These are phyloP conservation scores for Aspergillus ochraceoroseus DNA, from an alignment of 2,329 filamentous ascomycete genomes.

Conservation along the genomic window DNA sequence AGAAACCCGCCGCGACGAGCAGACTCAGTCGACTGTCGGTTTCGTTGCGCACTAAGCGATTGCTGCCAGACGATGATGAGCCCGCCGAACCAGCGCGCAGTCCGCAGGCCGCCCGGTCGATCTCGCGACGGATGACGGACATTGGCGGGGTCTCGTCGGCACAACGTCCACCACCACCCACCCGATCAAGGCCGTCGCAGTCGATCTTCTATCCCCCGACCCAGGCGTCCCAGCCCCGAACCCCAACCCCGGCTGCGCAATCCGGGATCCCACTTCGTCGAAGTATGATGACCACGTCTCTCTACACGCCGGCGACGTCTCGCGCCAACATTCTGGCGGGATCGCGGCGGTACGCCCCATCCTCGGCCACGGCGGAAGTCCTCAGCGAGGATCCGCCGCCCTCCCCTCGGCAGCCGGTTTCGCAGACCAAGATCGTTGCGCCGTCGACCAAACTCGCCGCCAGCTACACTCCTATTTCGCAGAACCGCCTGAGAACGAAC, in stretches of 20 bases:
- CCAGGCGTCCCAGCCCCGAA: constrained; percentile 28
- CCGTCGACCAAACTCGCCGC: constrained; percentile 35
- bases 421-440: constrained; percentile 32
- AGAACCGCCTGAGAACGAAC: constrained; percentile 35
- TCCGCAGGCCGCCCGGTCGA: constrained; percentile 34
- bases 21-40: constrained; percentile 41
- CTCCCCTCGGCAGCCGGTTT: constrained; percentile 22
- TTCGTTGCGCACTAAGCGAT: constrained; percentile 37
- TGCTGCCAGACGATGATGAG: constrained; percentile 37
- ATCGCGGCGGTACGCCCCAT: constrained; percentile 38
- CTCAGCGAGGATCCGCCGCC: constrained; percentile 21
- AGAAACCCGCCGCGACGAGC: constrained; percentile 29
- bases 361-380: constrained; percentile 22
- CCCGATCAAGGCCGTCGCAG: constrained; percentile 26
- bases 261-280: constrained; percentile 38
- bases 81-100: constrained; percentile 28
- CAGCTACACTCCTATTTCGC: constrained; percentile 39
- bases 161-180: constrained; percentile 30
- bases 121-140: constrained; percentile 44
- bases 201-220: constrained; percentile 24
- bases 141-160: constrained; percentile 28
- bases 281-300: constrained; percentile 32
- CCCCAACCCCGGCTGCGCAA: constrained; percentile 30
- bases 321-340: constrained; percentile 42
- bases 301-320: constrained; percentile 35